Evolutionary conservation across 495 filamentous ascomycete species (phyloP), one percentile per base, ranked within the genome.

Genomic region (Amniculicola lignicola): DNA sequence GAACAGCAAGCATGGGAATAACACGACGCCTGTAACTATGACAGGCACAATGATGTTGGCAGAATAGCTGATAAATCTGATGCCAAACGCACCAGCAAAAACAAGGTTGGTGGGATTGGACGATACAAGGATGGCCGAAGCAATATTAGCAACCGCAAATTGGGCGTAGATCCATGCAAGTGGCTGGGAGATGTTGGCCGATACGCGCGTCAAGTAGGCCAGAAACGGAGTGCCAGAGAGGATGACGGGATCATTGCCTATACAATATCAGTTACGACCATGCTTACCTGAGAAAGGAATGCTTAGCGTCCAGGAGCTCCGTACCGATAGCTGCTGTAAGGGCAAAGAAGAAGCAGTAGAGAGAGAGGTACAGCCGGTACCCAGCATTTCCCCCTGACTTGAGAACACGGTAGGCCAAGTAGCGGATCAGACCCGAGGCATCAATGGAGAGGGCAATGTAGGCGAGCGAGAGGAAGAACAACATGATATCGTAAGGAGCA

Each of bases 381-480:
- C 82, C 82, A 21, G 73, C 73, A 19, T 73, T 72, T 12, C 82
- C 82, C 24, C 76, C 80, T 62, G 73, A 77, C 59, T 82, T 75
- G 15, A 85, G 75, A 1, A 86, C 82, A 50, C 77, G 83, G 72
- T 83, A 84, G 0, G 82, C 82, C 43, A 86, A 65, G 45, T 72
- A 86, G 36, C 81, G 65, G 59, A 86, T 84, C 9, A 84, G 69
- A 22, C 82, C 82, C 2, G 82, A 84, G 1, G 82, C 82, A 58
- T 86, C 82, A 62, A 86, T 82, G 2, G 82, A 86, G 48, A 86
- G 85, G 39, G 82, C 82, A 59, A 86, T 85, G 68, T 86, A 86
- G 2, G 82, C 81, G n/a, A 85, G 70, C 1, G 82, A 81, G 51
- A 85, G 72, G 70, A 86, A 86, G 68, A 86, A 85, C 23, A 69